Evolutionary conservation across 352 stramenopile genomes (phyloP), one percentile per base, ranked within the genome.

Genomic region (Albugo candida): DNA sequence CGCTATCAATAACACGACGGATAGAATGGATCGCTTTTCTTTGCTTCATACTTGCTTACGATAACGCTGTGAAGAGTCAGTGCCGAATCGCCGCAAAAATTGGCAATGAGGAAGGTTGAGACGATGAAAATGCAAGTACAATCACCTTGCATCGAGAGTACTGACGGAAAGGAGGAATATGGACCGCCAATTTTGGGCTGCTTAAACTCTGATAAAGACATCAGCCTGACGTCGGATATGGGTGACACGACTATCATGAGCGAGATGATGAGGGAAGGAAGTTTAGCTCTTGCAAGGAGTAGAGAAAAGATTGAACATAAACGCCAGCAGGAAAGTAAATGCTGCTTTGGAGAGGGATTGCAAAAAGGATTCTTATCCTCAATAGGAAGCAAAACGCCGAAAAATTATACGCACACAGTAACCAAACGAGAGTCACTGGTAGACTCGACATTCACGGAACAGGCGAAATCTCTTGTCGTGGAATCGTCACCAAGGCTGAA

Each of bases 311-410:
- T 69, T 18, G 61, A 3, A 8, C 24, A 31, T 31, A 31, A 31
- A 31, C 24, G 24, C 24, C 24, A 8, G 24, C 24, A 78, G 16
- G 61, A 64, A 24, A 59, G 69, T 49, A 61, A 66, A 24, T 69
- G 57, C 39, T 55, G 51, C 36, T 85, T 88, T 47, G 75, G 72
- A 2, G 47, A 63, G 17, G 75, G 75, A 11, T 56, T 88, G 16
- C 81, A 75, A 54, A 82, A 77, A 31, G 75, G 75, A 0, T 88
- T 88, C 53, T 82, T 87, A 45, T 63, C 58, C 40, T 41, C 55
- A 2, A 10, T 14, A 31, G 27, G 45, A 59, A 59, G 20, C 20
- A 17, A 14, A 50, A 48, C 36, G 14, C 34, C 36, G 39, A 52
- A 16, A 24, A 52, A 52, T 38, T 3, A 10, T 8, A 31, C 24